Base-by-base conservation (phyloP, 73 alveolate species). In the Blepharisma japonicum region DNA sequence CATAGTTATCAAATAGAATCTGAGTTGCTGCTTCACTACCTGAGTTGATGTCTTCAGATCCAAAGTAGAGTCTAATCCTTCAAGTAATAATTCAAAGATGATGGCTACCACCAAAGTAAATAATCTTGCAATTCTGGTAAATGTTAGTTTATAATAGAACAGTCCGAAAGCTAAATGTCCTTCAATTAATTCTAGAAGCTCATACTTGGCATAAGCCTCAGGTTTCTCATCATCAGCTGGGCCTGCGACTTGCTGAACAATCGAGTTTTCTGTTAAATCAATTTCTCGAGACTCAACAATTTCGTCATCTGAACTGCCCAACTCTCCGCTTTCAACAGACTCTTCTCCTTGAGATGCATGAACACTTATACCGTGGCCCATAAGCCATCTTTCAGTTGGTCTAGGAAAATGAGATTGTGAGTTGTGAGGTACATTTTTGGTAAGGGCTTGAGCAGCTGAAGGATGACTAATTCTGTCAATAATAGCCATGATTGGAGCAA, bases 131-230 rank as follows among this genome's bases (percentile, higher is more conserved):
- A 61, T 9, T 5, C 74, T n/a, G 2, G 39, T 61, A 39, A 61
- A 61, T 9, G 14, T 1, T 18, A 3, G 2, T 14, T 5, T n/a
- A 61, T 8, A 20, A 61, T 14, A 11, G 23, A 25, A 14, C 5
- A 61, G 5, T n/a, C 74, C 74, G 5, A 61, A 61, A 20, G 46
- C 5, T 14, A 61, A 39, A 61, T 61, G 74, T 25, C 74, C 74
- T 61, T 61, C 74, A 61, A 61, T 20, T 20, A 61, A 25, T 14
- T 14, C 18, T 25, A 2, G 5, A 8, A 39, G 50, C 66, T 51
- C 21, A 18, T 51, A 51, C 23, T n/a, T 11, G 0, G 5, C 23
- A 1, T 14, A 2, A 25, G 0, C 14, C 18, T 61, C 74, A 14
- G 50, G 18, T 8, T 39, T 61, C 74, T 14, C 11, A 48, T 5